These are phyloP conservation scores for Fraxinus floribunda DNA, from an alignment of 305 asterid species.

Conservation along the genomic window DNA sequence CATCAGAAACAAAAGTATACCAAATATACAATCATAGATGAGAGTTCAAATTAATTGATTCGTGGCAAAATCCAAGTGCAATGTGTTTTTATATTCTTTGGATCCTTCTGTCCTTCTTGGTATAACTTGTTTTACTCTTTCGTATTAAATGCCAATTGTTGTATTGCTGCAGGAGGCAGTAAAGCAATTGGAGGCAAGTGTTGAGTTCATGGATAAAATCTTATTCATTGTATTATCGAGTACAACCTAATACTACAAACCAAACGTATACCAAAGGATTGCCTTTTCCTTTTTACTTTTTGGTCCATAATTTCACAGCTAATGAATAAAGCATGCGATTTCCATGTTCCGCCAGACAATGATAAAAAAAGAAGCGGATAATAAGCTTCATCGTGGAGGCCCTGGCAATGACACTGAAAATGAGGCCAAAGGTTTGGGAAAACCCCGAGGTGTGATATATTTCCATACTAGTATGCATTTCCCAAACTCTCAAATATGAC, in stretches of 20 bases:
- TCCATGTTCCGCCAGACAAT: too few species aligned
- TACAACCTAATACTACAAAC: too few species aligned
- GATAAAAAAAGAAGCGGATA: too few species aligned
- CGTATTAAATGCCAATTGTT: conserved; percentile 12
- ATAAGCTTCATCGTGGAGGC: conserved; percentile 24
- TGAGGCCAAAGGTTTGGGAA: conserved; percentile 40
- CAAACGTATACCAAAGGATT: background rate
- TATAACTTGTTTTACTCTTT: background rate
- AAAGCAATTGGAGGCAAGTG: conserved; percentile 35
- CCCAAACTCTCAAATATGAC: conserved; percentile 4
- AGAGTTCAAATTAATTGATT: too few species aligned
- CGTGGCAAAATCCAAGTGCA: background rate
- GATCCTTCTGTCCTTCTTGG: background rate
- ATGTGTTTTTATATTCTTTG: too few species aligned
- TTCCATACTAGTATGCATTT: too few species aligned
- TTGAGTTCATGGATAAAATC: conserved; percentile 27
- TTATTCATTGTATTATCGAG: too few species aligned
- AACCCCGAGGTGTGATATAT: conserved; percentile 47
- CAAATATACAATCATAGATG: too few species aligned
- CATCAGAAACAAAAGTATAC: conserved; percentile 37
- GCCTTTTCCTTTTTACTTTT: conserved; percentile 34
- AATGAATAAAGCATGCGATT: too few species aligned
- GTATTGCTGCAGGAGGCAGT: conserved; percentile 53
- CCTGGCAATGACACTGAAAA: conserved; percentile 37
- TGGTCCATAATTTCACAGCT: background rate